Percentiles rank a stretch among this genome's conserved stretches.
Evolutionary conservation across 2,329 filamentous ascomycete genomes (phyloP).

Genomic region (Xylariales sp.): DNA sequence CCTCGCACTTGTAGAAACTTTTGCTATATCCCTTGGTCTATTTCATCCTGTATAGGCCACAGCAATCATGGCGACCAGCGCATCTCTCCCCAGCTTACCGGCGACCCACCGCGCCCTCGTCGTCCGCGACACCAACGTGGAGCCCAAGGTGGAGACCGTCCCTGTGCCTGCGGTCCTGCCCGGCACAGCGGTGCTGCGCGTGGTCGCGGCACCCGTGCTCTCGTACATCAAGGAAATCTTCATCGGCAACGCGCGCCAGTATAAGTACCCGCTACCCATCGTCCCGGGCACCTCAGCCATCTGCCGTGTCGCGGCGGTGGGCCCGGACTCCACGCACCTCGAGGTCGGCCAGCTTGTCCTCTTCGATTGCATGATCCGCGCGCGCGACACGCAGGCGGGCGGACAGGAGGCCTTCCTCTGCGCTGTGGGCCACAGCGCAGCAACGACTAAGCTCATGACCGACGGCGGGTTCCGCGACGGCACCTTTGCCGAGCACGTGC

Average conservation of each 20-base stretch:
- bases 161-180: background rate
- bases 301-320: constrained; percentile 12
- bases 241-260: constrained; percentile 11
- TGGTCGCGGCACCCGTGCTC: background rate
- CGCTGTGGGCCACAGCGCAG: no score
- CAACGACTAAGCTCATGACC: no score
- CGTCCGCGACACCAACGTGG: background rate
- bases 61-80: no score
- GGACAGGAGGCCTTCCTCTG: no score
- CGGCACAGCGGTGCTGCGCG: background rate
- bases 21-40: no score
- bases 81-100: no score
- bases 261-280: constrained; percentile 9
- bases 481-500: background rate
- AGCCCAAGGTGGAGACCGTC: background rate
- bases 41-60: no score
- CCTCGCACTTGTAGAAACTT: no score
- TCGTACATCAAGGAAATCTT: constrained; percentile 10
- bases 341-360: constrained; percentile 11
- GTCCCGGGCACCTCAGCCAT: constrained; percentile 9
- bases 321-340: constrained; percentile 9
- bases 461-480: background rate
- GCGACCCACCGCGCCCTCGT: background rate
- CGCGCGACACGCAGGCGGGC: constrained; percentile 8
- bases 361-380: constrained; percentile 7